Evolutionary conservation across 75 land plant species (phyloP), one percentile per base, ranked within the genome.

Genomic region (Picea glauca): DNA sequence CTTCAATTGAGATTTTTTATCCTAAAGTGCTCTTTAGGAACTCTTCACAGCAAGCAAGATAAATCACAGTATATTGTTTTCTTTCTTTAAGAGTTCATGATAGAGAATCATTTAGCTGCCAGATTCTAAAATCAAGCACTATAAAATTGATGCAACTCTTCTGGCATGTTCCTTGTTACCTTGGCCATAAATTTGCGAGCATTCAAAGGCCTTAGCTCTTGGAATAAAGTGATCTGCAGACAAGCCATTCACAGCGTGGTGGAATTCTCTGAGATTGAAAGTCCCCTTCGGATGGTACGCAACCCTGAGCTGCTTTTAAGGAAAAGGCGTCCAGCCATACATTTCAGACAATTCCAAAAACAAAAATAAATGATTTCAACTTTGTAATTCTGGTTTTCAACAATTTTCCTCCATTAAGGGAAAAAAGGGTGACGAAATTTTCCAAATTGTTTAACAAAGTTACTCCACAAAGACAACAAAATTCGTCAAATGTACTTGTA

Each of bases 221-320:
- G 76, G 65, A 50, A 72, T 50, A 62, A 83, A 87, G 31, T 76
- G 65, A 79, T 90, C 91, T 12, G 58, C 43, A 2, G 87, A 88
- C 67, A 92, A 43, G 68, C 78, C 86, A 35, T 74, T 86, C 20
- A 92, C 90, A 76, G 90, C 88, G 75, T 88, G 92, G 76, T 92
- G 92, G 65, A 92, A 90, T 59, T 92, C 92, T 56, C 90, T 83
- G 1, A 92, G 80, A 73, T 77, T 84, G 67, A 92, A 90, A 72
- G 66, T 75, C 50, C 77, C 85, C 54, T 72, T 66, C 32, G 94
- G 90, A 64, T 76, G 78, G 58, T 92, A 92, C 13, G 89, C 90
- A 72, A 90, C 26, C 79, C 83, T 86, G 58, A 92, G 75, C 94
- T 92, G 85, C 74, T 43, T 70, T 38, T 26, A 70, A 20, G 56